Conservation (phyloP, 805 yeast species). For the Starmerella scarabaei region DNA sequence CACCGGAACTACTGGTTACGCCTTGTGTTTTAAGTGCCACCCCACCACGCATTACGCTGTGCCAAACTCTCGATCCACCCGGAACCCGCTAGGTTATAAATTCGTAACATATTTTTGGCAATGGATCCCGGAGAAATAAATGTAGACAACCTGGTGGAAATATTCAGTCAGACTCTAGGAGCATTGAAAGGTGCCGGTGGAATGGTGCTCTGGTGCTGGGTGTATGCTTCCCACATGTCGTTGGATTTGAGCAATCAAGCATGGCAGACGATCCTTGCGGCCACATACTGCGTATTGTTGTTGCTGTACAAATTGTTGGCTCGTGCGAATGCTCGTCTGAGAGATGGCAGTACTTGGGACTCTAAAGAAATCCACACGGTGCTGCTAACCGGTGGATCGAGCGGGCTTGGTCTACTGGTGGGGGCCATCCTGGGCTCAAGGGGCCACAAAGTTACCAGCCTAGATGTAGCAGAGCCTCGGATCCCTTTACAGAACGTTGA, state of each 20-base stretch:
- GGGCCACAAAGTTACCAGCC: conserved; percentile 11
- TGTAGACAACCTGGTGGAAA: conserved; percentile 2
- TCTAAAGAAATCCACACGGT: conserved; percentile 8
- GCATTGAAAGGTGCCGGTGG: conserved; percentile 14
- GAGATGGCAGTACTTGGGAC: not conserved
- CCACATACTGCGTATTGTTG: conserved; percentile 1
- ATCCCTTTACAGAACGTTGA: conserved; percentile 9
- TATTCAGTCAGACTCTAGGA: conserved; percentile 12
- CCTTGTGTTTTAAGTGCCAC: too few species aligned
- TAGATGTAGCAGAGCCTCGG: conserved; percentile 16
- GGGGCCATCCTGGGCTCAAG: conserved; percentile 16
- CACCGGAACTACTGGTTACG: not conserved
- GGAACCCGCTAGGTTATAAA: too few species aligned
- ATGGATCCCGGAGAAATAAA: not conserved
- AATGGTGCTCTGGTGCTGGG: conserved; percentile 13
- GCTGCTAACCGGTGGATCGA: conserved; percentile 21
- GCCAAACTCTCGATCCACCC: too few species aligned
- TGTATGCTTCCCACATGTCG: conserved; percentile 1
- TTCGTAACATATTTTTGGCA: too few species aligned
- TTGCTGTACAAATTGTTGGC: not conserved
- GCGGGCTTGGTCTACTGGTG: conserved; percentile 22
- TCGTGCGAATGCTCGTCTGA: conserved; percentile 1
- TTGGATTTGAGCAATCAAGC: conserved; percentile 1
- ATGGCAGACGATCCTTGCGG: not conserved
- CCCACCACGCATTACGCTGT: too few species aligned